phyloP scores from a whole-genome alignment of 805 yeast species.

The Cyberlindnera subsufficiens region DNA sequence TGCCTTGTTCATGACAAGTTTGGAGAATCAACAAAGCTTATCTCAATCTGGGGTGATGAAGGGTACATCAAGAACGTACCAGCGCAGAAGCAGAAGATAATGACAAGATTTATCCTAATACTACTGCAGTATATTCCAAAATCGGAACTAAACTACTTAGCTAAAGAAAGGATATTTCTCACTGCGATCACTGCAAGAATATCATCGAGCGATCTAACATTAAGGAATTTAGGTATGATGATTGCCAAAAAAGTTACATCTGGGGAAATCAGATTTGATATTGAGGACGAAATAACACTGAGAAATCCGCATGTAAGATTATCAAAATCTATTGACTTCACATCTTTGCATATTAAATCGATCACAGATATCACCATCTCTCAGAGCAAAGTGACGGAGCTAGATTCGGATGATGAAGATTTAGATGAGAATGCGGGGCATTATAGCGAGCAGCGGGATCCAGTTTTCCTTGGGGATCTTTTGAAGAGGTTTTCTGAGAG shows the following conservation, averaged over 20 bases:
- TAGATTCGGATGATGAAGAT: constrained; percentile 21
- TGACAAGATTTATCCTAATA: constrained; percentile 43
- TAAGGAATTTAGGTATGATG: constrained; percentile 48
- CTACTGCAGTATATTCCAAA: constrained; percentile 23
- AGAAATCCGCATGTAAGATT: constrained; percentile 1
- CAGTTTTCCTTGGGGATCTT: constrained; percentile 72
- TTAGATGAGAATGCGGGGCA: constrained; percentile 22
- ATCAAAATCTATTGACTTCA: constrained; percentile 8
- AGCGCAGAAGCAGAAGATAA: constrained; percentile 35
- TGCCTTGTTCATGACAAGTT: constrained; percentile 3
- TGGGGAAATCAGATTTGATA: constrained; percentile 24
- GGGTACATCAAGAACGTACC: constrained; percentile 34
- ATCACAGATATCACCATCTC: constrained; percentile 8
- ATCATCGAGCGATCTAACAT: constrained; percentile 38
- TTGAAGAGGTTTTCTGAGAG: constrained; percentile 47
- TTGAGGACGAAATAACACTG: constrained; percentile 17
- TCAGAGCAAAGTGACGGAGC: constrained; percentile 5
- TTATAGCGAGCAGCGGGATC: constrained; percentile 34
- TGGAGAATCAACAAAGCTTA: constrained; percentile 4
- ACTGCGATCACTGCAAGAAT: constrained; percentile 48
- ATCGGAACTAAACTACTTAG: constrained; percentile 23
- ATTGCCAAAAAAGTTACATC: constrained; percentile 45
- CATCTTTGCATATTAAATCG: constrained; percentile 9
- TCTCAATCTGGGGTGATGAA: constrained; percentile 32
- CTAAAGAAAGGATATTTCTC: constrained; percentile 36